phyloP scores from a whole-genome alignment of 148 eudicot genomes.

The Silene latifolia region DNA sequence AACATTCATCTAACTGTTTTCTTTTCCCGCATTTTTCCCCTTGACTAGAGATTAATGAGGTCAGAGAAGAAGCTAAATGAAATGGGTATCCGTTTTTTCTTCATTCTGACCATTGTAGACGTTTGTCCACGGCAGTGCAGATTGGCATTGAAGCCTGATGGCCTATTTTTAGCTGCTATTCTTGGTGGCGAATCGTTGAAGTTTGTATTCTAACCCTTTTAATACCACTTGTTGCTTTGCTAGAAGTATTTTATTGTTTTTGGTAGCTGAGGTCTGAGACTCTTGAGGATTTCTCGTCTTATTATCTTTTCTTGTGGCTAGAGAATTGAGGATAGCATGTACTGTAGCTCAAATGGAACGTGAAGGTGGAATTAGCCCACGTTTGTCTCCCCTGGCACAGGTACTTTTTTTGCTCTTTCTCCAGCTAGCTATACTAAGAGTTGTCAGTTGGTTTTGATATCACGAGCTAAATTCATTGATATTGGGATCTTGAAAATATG shows the following conservation, averaged over 20 bases:
- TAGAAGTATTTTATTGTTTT: background rate
- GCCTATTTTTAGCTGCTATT: slow-evolving; percentile 95
- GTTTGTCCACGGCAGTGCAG: slow-evolving; percentile 54
- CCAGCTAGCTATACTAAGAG: background rate
- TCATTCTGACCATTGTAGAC: background rate
- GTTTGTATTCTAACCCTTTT: slow-evolving; percentile 36
- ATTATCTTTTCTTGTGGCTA: slow-evolving; percentile 30
- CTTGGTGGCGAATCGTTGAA: slow-evolving; percentile 92
- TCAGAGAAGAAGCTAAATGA: background rate
- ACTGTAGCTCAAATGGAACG: slow-evolving; percentile 98
- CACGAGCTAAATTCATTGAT: background rate
- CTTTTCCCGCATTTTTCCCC: background rate
- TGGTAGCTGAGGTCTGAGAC: background rate
- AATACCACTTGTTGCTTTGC: background rate
- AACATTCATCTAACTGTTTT: background rate
- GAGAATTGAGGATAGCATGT: slow-evolving; percentile 96
- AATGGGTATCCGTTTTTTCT: background rate
- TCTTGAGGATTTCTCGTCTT: slow-evolving; percentile 19
- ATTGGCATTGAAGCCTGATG: slow-evolving; percentile 93
- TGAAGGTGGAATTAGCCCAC: slow-evolving; percentile 98
- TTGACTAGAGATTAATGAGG: background rate
- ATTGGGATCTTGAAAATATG: background rate
- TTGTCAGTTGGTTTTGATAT: background rate
- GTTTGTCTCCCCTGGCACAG: slow-evolving; percentile 93
- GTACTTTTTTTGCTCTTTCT: slow-evolving; percentile 31